Conservation (phyloP, 2,329 filamentous ascomycete species). For the Cordyceps javanica region DNA sequence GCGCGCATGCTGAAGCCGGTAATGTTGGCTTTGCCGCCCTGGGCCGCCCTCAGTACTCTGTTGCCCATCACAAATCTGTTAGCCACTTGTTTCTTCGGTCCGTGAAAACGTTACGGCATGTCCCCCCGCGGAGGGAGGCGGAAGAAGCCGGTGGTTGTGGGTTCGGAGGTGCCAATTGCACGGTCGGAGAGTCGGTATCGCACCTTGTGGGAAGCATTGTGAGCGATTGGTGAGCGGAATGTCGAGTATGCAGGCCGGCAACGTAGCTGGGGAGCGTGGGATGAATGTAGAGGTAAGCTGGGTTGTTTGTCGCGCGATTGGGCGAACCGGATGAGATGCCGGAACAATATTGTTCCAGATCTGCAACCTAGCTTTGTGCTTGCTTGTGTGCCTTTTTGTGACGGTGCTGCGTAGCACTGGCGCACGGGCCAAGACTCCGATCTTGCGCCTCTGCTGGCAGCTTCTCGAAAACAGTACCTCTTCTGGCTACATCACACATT, state of each 20-base stretch:
- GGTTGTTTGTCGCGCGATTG: constrained; percentile 11
- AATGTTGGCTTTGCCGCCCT: constrained; percentile 61
- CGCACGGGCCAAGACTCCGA: constrained; percentile 1
- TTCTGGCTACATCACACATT: neutral
- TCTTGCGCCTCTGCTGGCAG: constrained; percentile 4
- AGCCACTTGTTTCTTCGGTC: neutral
- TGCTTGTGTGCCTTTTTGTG: neutral
- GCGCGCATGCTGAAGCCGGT: constrained; percentile 88
- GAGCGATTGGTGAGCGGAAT: constrained; percentile 15
- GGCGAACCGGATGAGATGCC: neutral
- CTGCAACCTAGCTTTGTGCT: neutral
- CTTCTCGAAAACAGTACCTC: neutral
- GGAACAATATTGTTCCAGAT: constrained; percentile 8
- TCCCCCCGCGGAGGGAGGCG: too few species aligned
- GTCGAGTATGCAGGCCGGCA: neutral
- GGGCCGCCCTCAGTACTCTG: constrained; percentile 45
- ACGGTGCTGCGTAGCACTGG: neutral
- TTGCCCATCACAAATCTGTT: neutral
- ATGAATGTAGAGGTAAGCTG: constrained; percentile 5
- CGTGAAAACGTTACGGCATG: neutral
- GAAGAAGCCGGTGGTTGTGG: neutral
- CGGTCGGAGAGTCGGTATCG: constrained; percentile 3
- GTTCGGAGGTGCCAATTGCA: neutral
- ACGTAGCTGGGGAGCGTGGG: neutral
- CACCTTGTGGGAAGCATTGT: constrained; percentile 37